Evolutionary conservation across 768 basidiomycete species (phyloP).

Genomic region (Calocybe indica): DNA sequence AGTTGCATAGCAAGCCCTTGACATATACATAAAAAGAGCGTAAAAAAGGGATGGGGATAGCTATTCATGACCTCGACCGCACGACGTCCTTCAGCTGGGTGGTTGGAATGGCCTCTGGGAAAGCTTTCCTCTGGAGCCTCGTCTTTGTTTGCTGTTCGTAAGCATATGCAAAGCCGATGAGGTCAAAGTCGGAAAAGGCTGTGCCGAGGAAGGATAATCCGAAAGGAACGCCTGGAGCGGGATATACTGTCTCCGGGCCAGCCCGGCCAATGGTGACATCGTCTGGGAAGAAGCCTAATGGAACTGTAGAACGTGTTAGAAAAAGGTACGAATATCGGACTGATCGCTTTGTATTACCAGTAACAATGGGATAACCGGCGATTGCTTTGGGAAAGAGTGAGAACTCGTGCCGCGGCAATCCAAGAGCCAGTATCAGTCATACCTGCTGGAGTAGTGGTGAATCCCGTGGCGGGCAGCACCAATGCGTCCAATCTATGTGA

Average conservation of each 20-base stretch:
- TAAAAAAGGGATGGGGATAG: too few relatives aligned
- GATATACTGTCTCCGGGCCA: slow-evolving; percentile 37
- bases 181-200: slow-evolving; percentile 51
- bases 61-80: too few relatives aligned
- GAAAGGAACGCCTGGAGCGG: slow-evolving; percentile 53
- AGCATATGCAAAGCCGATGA: slow-evolving; percentile 56
- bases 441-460: slow-evolving; percentile 36
- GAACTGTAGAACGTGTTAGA: slow-evolving; percentile 30
- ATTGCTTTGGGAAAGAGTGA: slow-evolving; percentile 33
- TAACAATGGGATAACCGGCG: slow-evolving; percentile 62
- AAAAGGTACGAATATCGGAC: neutral
- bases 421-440: neutral
- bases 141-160: slow-evolving; percentile 61
- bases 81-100: slow-evolving; percentile 38
- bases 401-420: neutral
- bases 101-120: slow-evolving; percentile 46
- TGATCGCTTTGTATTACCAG: slow-evolving; percentile 31
- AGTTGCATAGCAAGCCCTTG: too few relatives aligned
- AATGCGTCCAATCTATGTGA: slow-evolving; percentile 44
- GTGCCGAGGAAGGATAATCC: slow-evolving; percentile 60
- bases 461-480: slow-evolving; percentile 38
- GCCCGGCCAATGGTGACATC: slow-evolving; percentile 32
- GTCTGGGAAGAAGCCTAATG: slow-evolving; percentile 53
- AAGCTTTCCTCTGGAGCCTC: slow-evolving; percentile 41
- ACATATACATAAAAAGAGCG: too few relatives aligned